phyloP scores from a whole-genome alignment of 805 yeast species.

The Candida rishiriensis region DNA sequence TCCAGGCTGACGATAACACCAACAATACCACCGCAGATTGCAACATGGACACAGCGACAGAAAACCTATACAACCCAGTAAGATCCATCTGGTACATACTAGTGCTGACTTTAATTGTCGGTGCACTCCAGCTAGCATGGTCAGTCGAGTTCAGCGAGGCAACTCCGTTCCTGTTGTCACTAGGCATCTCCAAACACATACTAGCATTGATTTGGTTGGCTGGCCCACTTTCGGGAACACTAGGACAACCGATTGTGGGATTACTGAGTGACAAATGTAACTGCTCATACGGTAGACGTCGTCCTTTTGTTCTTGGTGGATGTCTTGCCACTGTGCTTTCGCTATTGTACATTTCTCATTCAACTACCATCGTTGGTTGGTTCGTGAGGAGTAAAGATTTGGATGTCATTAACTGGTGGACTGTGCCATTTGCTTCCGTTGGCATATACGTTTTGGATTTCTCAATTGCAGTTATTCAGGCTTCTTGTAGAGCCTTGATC shows the following conservation, averaged over 20 bases:
- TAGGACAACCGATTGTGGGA: conserved; percentile 64
- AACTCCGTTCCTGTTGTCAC: conserved; percentile 53
- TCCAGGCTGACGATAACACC: not conserved
- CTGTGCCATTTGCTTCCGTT: conserved; percentile 48
- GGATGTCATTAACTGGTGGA: conserved; percentile 24
- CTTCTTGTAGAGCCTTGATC: conserved; percentile 55
- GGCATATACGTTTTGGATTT: conserved; percentile 53
- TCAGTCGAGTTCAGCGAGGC: conserved; percentile 62
- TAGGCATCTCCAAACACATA: conserved; percentile 55
- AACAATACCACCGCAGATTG: not conserved
- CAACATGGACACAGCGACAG: conserved; percentile 13
- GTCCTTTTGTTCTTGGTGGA: conserved; percentile 56
- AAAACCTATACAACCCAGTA: conserved; percentile 34
- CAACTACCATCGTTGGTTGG: conserved; percentile 35
- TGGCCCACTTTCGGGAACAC: conserved; percentile 58
- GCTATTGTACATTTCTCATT: conserved; percentile 41
- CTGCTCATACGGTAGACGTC: conserved; percentile 44
- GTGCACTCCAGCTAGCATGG: conserved; percentile 63
- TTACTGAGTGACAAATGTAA: conserved; percentile 49
- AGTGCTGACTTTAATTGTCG: conserved; percentile 43
- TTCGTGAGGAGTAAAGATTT: conserved; percentile 23
- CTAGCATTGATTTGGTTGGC: conserved; percentile 63
- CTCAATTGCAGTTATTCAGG: conserved; percentile 55
- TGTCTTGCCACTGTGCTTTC: conserved; percentile 43
- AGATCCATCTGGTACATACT: conserved; percentile 41